Conservation (phyloP, 805 yeast species). For the Saturnispora halmiae region DNA sequence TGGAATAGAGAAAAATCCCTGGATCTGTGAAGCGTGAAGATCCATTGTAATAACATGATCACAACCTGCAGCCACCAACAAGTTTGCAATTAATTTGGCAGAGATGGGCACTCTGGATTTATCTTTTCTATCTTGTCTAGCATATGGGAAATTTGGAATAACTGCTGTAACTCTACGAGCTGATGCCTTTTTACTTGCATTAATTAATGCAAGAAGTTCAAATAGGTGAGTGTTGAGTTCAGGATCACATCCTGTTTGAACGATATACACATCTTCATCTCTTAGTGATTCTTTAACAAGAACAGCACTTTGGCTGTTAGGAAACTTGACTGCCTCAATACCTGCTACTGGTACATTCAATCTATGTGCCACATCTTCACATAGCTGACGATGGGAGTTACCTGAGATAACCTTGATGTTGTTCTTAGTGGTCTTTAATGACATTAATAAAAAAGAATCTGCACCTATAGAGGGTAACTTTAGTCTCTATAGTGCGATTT, state of each 20-base stretch:
- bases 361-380: conserved; percentile 57
- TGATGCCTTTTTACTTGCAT: conserved; percentile 93
- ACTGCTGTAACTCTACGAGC: conserved; percentile 92
- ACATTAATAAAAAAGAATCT: conserved; percentile 23
- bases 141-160: conserved; percentile 92
- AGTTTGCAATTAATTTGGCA: conserved; percentile 86
- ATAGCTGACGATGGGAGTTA: conserved; percentile 79
- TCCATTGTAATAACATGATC: conserved; percentile 95
- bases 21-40: conserved; percentile 94
- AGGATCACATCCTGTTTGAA: conserved; percentile 78
- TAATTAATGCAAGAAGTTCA: conserved; percentile 83
- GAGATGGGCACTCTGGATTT: conserved; percentile 94
- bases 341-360: conserved; percentile 63
- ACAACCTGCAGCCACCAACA: conserved; percentile 90
- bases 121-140: conserved; percentile 95
- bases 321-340: conserved; percentile 74
- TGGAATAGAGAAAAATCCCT: conserved; percentile 92
- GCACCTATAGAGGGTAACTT: no score
- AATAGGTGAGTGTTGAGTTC: conserved; percentile 73
- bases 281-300: conserved; percentile 81
- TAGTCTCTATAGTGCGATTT: no score
- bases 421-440: conserved; percentile 30
- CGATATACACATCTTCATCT: conserved; percentile 80
- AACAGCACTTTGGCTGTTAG: conserved; percentile 84
- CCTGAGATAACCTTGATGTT: conserved; percentile 45